Evolutionary conservation across 2,329 filamentous ascomycete species (phyloP).

Genomic region (Penicillium capsulatum): DNA sequence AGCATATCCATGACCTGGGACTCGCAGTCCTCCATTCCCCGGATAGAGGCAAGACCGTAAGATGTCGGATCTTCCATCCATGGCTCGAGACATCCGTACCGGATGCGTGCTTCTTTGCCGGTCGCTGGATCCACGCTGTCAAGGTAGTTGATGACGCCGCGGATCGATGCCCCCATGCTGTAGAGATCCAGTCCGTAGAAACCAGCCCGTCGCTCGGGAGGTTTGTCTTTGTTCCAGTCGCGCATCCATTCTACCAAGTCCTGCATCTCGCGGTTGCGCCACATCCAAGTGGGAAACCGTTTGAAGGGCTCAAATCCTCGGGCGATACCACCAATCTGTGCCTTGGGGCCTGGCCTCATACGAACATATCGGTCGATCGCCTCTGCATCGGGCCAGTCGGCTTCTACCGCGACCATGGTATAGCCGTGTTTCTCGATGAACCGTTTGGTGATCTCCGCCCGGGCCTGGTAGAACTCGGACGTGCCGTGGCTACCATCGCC

Average conservation of each 20-base stretch:
- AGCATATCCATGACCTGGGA: slow-evolving; percentile 45
- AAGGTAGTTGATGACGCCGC: slow-evolving; percentile 48
- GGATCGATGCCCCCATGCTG: slow-evolving; percentile 47
- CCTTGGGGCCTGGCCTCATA: slow-evolving; percentile 39
- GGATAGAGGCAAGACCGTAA: slow-evolving; percentile 45
- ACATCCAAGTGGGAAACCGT: slow-evolving; percentile 55
- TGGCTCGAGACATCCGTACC: slow-evolving; percentile 47
- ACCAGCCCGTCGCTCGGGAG: slow-evolving; percentile 32
- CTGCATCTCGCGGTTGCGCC: slow-evolving; percentile 52
- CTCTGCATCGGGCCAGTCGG: slow-evolving; percentile 54
- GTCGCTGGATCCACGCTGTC: slow-evolving; percentile 44
- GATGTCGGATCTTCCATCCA: slow-evolving; percentile 50
- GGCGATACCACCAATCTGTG: slow-evolving; percentile 25
- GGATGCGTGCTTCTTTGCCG: slow-evolving; percentile 41
- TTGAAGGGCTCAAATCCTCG: slow-evolving; percentile 42
- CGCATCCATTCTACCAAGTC: slow-evolving; percentile 52
- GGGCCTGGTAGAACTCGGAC: slow-evolving; percentile 53
- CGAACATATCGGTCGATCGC: slow-evolving; percentile 51
- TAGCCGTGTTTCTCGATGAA: slow-evolving; percentile 50
- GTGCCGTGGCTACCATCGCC: slow-evolving; percentile 52
- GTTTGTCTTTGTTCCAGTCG: slow-evolving; percentile 37
- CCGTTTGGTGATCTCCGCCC: slow-evolving; percentile 50
- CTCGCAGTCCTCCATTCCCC: slow-evolving; percentile 47
- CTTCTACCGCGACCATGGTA: slow-evolving; percentile 50
- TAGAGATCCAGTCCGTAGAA: slow-evolving; percentile 54